A percentile compares a stretch with the other conserved stretches of the same genome.
These are phyloP conservation scores for Alternaria infectoria DNA, from an alignment of 2,329 filamentous ascomycete genomes.

Conservation along the genomic window DNA sequence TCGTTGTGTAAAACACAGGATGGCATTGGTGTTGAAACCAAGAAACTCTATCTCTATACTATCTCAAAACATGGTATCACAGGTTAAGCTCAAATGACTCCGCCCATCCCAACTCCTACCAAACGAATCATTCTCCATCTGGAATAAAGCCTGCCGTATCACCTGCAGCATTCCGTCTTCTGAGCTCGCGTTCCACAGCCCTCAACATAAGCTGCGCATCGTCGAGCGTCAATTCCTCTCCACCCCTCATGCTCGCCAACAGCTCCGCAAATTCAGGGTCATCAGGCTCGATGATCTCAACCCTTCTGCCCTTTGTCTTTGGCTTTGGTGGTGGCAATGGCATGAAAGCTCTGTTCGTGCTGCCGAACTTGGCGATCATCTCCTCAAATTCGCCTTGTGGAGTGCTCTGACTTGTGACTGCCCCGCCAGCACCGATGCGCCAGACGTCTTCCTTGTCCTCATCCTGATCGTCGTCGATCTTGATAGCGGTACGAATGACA, in stretches of 20 bases:
- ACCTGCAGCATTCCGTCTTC: constrained; percentile 9
- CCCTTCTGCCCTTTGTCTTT: constrained; percentile 12
- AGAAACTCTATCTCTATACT: constrained; percentile 19
- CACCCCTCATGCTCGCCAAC: constrained; percentile 22
- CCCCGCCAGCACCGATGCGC: constrained; percentile 88
- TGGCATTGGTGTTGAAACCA: constrained; percentile 26
- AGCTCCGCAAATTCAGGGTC: constrained; percentile 28
- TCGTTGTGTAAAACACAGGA: background rate
- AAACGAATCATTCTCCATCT: constrained; percentile 9
- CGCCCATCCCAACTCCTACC: background rate
- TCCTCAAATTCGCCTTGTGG: constrained; percentile 84
- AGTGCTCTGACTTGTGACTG: constrained; percentile 84
- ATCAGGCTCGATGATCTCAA: constrained; percentile 26
- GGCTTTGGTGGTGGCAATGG: constrained; percentile 19
- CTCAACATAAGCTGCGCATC: constrained; percentile 28
- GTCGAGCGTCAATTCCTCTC: constrained; percentile 20
- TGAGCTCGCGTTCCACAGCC: constrained; percentile 21
- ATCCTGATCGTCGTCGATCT: constrained; percentile 35
- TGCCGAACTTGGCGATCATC: constrained; percentile 65
- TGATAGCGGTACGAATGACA: constrained; percentile 81
- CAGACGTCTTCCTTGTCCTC: constrained; percentile 63
- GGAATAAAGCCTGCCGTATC: background rate
- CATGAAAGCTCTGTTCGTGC: constrained; percentile 40
- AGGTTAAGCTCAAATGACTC: constrained; percentile 18
- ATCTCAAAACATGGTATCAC: constrained; percentile 18